Conservation (phyloP, 2,329 filamentous ascomycete genomes). For the Aspergillus tamarii region DNA sequence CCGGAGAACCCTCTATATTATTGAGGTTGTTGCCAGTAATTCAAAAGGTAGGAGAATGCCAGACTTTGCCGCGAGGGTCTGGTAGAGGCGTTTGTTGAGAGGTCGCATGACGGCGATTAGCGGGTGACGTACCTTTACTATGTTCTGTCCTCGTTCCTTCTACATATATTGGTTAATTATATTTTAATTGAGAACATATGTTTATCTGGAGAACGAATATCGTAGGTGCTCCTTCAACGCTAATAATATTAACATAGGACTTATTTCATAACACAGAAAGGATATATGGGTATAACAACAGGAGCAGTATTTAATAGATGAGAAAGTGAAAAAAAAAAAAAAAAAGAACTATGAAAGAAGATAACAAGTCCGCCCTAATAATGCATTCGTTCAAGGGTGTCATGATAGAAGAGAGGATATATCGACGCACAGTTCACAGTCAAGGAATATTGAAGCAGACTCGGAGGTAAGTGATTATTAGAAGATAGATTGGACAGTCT, state of each 20-base stretch:
- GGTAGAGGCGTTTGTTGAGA: neutral
- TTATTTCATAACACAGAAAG: neutral
- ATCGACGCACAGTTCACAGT: neutral
- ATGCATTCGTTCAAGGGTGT: neutral
- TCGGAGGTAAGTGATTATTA: neutral
- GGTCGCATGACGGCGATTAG: neutral
- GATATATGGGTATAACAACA: neutral
- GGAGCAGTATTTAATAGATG: neutral
- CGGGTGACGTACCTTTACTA: neutral
- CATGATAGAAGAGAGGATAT: neutral
- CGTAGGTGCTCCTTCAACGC: neutral
- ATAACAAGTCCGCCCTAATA: no score
- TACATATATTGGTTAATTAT: neutral
- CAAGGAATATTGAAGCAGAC: neutral
- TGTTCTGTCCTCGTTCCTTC: neutral
- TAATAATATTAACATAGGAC: neutral
- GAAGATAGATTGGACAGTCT: neutral
- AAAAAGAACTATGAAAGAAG: no score
- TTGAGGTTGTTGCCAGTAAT: constrained; percentile 10
- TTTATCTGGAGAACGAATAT: neutral
- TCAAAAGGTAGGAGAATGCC: neutral
- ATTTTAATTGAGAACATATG: neutral
- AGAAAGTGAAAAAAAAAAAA: neutral
- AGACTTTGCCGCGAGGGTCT: neutral
- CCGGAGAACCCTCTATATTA: constrained; percentile 51